Evolutionary conservation across 305 asterid genomes (phyloP), one percentile per base, ranked within the genome.

Genomic region (Fraxinus xanthoxyloides): DNA sequence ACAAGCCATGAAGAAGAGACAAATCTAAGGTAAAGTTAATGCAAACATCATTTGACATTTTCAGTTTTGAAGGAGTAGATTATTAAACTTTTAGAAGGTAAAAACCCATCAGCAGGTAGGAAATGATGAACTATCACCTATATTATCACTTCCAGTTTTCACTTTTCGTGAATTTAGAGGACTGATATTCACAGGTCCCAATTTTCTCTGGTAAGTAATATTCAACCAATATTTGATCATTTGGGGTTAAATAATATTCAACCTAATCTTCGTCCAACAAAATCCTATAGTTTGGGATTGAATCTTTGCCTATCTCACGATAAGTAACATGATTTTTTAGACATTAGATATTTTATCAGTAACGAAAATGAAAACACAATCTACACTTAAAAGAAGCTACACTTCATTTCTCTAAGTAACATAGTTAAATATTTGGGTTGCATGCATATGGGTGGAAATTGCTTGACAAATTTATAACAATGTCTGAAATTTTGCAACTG

Each of bases 1-100:
- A 85, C 95, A 91, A 83, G 93, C 97, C 0, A 85, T 85, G 85
- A 93, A 91, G 87, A 91, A 84, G 89, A 85, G 86, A 83, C 87
- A 82, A 74, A 73, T 30, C 65, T 72, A 70, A 70, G 75, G 75
- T 70, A 70, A 70, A 31, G 19, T 30, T 13, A 30, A 31, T 63
- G 72, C 32, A 8, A 69, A 69, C 75, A 69, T 69, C 75, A 69
- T 69, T 30, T 31, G 43, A 31, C 75, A 69, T 69, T 69, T 31
- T 69, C 75, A 30, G 75, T 28, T 30, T 30, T 69, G 5, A 28
- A 28, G 75, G 75, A 30, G 10, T 69, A 15, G 75, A 69, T 30
- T 69, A 30, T 69, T 13, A 24, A 24, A 65, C 17, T 65, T 9
- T 26, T 26, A 65, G 34, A 65, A 4, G 15, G 40, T 31, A 69